Evolutionary conservation across 2,329 filamentous ascomycete genomes (phyloP).

Genomic region (Fusarium torreyae): DNA sequence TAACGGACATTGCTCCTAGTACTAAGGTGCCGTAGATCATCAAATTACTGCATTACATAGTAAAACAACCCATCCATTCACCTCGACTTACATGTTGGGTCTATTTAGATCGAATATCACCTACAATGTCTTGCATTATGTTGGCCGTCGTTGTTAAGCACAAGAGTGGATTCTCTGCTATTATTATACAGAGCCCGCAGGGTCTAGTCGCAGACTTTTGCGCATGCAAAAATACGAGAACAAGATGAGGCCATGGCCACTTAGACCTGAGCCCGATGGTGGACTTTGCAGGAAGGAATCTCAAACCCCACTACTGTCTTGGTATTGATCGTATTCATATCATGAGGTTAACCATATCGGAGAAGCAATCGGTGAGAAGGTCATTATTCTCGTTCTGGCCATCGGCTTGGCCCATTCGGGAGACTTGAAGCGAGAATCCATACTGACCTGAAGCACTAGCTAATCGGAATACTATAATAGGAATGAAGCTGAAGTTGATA

Average conservation of each 20-base stretch:
- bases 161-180: conserved; percentile 32
- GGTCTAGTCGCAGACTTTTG: conserved; percentile 17
- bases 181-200: conserved; percentile 38
- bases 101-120: not conserved
- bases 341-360: not conserved
- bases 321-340: conserved; percentile 18
- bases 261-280: conserved; percentile 6
- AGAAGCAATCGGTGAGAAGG: no score
- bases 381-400: no score
- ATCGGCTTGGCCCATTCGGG: not conserved
- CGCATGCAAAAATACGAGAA: conserved; percentile 40
- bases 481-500: not conserved
- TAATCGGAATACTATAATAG: not conserved
- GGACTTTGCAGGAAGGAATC: conserved; percentile 11
- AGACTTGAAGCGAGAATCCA: not conserved
- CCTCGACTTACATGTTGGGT: not conserved
- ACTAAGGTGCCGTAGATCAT: not conserved
- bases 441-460: not conserved
- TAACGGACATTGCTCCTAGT: not conserved
- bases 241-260: conserved; percentile 10
- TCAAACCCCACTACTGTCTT: conserved; percentile 13
- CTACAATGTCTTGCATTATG: conserved; percentile 20
- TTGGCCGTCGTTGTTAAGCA: conserved; percentile 3
- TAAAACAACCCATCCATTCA: not conserved
- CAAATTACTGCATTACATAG: not conserved